Percentiles rank a stretch among this genome's conserved stretches.
phyloP scores from a whole-genome alignment of 2,329 filamentous ascomycete species.

The Macroventuria anomochaeta region DNA sequence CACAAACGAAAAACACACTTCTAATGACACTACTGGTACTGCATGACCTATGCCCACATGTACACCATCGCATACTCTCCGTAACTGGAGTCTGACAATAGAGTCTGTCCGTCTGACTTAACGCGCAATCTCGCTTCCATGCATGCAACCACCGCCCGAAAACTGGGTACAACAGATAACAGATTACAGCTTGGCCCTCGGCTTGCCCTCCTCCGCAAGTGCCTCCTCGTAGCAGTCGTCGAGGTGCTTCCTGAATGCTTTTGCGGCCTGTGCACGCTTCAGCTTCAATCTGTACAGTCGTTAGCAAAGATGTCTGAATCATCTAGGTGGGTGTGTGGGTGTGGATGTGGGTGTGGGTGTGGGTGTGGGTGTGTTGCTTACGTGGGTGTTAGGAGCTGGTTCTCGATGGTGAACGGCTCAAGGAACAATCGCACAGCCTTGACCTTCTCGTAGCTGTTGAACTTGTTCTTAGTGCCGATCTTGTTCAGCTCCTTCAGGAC shows the following conservation, averaged over 20 bases:
- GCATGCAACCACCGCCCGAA: no score
- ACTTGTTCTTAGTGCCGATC: slow-evolving; percentile 82
- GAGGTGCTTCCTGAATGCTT: slow-evolving; percentile 64
- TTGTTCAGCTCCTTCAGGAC: slow-evolving; percentile 79
- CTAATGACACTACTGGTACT: background rate
- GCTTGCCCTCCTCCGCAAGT: slow-evolving; percentile 50
- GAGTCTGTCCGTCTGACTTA: background rate
- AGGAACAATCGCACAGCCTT: slow-evolving; percentile 75
- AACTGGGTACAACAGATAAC: no score
- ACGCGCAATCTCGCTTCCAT: slow-evolving; percentile 4
- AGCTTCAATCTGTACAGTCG: slow-evolving; percentile 66
- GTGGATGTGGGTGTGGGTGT: no score
- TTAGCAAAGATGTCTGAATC: background rate
- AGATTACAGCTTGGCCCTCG: slow-evolving; percentile 57
- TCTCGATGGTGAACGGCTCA: slow-evolving; percentile 92
- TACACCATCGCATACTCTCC: background rate
- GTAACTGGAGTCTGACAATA: background rate
- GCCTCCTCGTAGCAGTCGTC: slow-evolving; percentile 68
- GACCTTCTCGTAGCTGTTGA: slow-evolving; percentile 89
- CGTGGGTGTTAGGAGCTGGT: slow-evolving; percentile 88
- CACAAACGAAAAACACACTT: background rate
- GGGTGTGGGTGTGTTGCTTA: slow-evolving; percentile 67
- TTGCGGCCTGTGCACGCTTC: slow-evolving; percentile 72
- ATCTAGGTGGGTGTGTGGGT: no score
- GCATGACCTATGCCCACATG: background rate